These are phyloP conservation scores for Trichoderma asperelloides DNA, from an alignment of 495 filamentous ascomycete species.

Conservation along the genomic window DNA sequence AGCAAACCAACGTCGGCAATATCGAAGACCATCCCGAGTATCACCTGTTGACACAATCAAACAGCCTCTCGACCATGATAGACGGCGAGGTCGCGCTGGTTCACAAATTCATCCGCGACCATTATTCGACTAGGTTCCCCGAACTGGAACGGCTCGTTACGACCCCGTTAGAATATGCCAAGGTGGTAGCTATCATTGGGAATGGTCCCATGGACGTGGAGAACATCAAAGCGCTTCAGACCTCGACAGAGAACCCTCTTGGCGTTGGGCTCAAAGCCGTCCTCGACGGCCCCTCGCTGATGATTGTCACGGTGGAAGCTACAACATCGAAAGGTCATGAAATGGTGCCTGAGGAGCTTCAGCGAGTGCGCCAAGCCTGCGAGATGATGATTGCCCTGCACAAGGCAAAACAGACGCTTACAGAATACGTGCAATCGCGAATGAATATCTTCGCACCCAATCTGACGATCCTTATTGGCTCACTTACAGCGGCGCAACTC, in stretches of 20 bases:
- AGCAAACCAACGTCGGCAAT: slow-evolving; percentile 55
- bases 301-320: slow-evolving; percentile 95
- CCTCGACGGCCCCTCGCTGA: slow-evolving; percentile 78
- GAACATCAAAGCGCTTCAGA: slow-evolving; percentile 64
- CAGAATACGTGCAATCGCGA: slow-evolving; percentile 92
- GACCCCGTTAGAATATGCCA: slow-evolving; percentile 90
- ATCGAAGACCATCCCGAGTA: slow-evolving; percentile 85
- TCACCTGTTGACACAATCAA: slow-evolving; percentile 71
- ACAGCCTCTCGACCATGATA: slow-evolving; percentile 77
- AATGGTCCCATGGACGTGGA: slow-evolving; percentile 85
- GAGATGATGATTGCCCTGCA: slow-evolving; percentile 82
- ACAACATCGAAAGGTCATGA: slow-evolving; percentile 76
- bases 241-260: slow-evolving; percentile 66
- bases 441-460: slow-evolving; percentile 97
- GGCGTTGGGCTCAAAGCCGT: slow-evolving; percentile 66
- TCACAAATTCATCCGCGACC: slow-evolving; percentile 91
- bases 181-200: slow-evolving; percentile 84
- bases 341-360: slow-evolving; percentile 65
- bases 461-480: slow-evolving; percentile 83
- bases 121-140: slow-evolving; percentile 89
- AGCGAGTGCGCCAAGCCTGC: slow-evolving; percentile 67
- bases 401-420: slow-evolving; percentile 76
- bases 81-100: slow-evolving; percentile 86
- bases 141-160: slow-evolving; percentile 92
- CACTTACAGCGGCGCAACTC: slow-evolving; percentile 90